Evolutionary conservation across 129 eudicot species (phyloP).

Genomic region (Artemisia tridentata): DNA sequence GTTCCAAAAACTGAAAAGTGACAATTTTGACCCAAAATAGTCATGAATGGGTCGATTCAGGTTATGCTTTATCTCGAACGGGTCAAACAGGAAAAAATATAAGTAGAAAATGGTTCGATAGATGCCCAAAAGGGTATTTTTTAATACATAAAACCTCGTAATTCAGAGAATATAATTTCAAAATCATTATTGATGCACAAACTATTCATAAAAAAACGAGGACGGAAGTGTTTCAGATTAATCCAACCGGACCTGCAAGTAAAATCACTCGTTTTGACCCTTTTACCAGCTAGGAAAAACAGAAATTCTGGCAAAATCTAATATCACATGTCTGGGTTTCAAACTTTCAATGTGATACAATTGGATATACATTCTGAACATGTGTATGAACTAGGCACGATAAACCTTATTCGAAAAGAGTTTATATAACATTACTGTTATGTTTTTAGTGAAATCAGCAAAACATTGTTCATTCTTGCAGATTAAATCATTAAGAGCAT

Average conservation of each 20-base stretch:
- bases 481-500: not conserved
- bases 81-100: not conserved
- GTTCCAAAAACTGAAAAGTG: not conserved
- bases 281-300: not conserved
- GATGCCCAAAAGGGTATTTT: not conserved
- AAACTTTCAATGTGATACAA: too few species aligned
- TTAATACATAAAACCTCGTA: not conserved
- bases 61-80: not conserved
- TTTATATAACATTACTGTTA: not conserved
- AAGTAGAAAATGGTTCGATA: not conserved
- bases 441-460: not conserved
- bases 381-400: too few species aligned
- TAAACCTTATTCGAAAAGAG: too few species aligned
- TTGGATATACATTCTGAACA: too few species aligned
- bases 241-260: not conserved
- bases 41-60: not conserved
- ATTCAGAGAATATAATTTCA: not conserved
- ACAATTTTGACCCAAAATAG: not conserved
- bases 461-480: not conserved
- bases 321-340: not conserved
- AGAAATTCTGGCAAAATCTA: too few species aligned
- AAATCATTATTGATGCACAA: not conserved
- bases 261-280: not conserved
- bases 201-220: too few species aligned
- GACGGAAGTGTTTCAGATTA: not conserved